Evolutionary conservation across 208 protist species (phyloP), one percentile per base, ranked within the genome.

Genomic region (Wallacemonas sp.): DNA sequence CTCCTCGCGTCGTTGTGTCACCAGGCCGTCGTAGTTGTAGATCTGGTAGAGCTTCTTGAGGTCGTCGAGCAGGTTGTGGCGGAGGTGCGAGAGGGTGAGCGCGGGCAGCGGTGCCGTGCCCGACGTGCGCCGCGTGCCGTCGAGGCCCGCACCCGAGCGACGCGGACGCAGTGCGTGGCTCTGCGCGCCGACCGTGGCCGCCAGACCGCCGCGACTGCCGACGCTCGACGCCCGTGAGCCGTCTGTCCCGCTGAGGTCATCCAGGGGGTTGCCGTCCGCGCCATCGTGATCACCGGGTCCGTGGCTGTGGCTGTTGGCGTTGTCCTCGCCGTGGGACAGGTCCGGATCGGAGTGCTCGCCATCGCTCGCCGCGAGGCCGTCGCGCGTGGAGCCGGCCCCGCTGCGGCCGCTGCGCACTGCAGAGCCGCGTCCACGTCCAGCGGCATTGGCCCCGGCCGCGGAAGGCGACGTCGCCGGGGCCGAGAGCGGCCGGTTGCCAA

Each of bases 1-100:
- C 61, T 76, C 64, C 3, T 72, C 67, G 1, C 76, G 74, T 25
- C 72, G 77, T 1, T 83, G 52, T 39, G 81, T 70, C 54, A 95
- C 91, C 45, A 88, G 65, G 36, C 76, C 66, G 49, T 82, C 73
- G 62, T 92, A 95, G 61, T 92, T 75, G 74, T 85, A 89, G 57
- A 71, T 22, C 20, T 75, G 36, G 65, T 90, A 87, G n/a, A 95
- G 78, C 38, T 81, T 49, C 55, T 77, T 61, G 1, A 94, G 65
- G 29, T 86, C 80, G 28, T 79, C 72, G 48, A 87, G 54, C n/a
- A 95, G 71, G 22, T 82, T 74, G 26, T 63, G 8, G 32, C 79
- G 79, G 11, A 95, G 33, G 25, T 77, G 67, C 3, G 61, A 42
- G n/a, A 82, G 45, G 28, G 41, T 5, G 14, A 38, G 20, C 8